Evolutionary conservation across 2,329 filamentous ascomycete species (phyloP).

Genomic region (Pseudogymnoascus sp.): DNA sequence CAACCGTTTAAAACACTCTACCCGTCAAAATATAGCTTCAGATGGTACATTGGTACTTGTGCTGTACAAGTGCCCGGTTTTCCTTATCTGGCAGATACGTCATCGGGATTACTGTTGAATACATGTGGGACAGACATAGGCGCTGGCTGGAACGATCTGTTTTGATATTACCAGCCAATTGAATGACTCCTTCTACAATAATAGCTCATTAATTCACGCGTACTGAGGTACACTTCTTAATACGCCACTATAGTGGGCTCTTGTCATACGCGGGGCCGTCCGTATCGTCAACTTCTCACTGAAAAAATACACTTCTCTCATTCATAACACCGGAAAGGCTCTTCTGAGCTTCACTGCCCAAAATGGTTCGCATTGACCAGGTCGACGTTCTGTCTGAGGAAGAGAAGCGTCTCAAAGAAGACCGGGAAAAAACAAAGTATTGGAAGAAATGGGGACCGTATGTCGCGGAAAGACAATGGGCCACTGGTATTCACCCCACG

Average conservation of each 20-base stretch:
- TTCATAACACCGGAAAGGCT: neutral
- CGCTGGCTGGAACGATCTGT: conserved; percentile 4
- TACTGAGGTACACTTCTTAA: neutral
- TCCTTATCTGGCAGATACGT: conserved; percentile 6
- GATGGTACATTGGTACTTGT: conserved; percentile 1
- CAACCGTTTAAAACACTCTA: neutral
- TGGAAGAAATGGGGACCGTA: conserved; percentile 99
- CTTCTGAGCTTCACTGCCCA: neutral
- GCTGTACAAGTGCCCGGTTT: neutral
- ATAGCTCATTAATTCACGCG: neutral
- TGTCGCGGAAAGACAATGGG: conserved; percentile 90
- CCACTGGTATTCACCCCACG: conserved; percentile 55
- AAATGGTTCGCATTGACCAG: conserved; percentile 84
- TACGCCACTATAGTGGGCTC: neutral
- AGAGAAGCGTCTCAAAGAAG: conserved; percentile 81
- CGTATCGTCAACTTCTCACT: neutral
- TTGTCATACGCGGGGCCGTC: neutral
- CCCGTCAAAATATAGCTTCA: neutral
- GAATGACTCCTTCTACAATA: neutral
- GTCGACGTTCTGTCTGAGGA: conserved; percentile 83
- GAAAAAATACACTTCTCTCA: neutral
- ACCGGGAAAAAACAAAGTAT: conserved; percentile 75
- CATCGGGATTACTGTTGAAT: neutral
- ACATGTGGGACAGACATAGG: neutral
- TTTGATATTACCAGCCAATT: conserved; percentile 1